These are phyloP conservation scores for Zymoseptoria brevis DNA, from an alignment of 2,329 filamentous ascomycete genomes.

Conservation along the genomic window DNA sequence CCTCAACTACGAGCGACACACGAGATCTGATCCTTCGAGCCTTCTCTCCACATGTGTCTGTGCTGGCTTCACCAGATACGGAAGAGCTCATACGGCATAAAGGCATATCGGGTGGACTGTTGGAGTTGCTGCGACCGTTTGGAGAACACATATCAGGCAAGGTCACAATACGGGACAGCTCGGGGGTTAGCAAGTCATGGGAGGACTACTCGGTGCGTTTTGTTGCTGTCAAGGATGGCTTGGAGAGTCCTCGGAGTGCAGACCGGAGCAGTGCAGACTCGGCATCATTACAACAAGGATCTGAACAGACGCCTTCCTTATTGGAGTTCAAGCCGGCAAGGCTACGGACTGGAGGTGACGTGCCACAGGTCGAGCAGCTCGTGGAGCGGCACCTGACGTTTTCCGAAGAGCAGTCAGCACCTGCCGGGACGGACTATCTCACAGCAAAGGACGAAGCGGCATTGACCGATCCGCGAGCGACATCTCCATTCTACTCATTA, in stretches of 20 bases:
- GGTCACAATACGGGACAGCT: conserved; percentile 82
- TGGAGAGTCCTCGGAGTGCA: conserved; percentile 32
- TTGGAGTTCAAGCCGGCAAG: conserved; percentile 33
- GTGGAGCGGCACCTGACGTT: conserved; percentile 72
- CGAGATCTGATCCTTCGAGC: conserved; percentile 66
- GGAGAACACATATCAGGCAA: conserved; percentile 83
- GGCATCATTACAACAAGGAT: conserved; percentile 18
- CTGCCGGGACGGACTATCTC: conserved; percentile 36
- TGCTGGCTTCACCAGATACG: conserved; percentile 80
- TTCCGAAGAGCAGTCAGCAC: conserved; percentile 51
- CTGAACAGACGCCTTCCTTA: conserved; percentile 18
- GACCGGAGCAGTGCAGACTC: conserved; percentile 34
- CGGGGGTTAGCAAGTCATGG: conserved; percentile 71
- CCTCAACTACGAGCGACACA: conserved; percentile 39
- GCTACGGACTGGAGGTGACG: conserved; percentile 41
- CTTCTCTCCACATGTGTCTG: conserved; percentile 81
- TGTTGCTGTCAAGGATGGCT: conserved; percentile 55
- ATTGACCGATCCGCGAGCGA: conserved; percentile 10
- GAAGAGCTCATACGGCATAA: conserved; percentile 73
- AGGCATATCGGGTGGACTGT: conserved; percentile 72
- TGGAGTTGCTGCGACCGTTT: conserved; percentile 82
- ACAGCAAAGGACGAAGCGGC: conserved; percentile 26
- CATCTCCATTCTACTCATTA: conserved; percentile 64
- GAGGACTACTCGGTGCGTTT: conserved; percentile 91
- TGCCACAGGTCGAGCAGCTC: conserved; percentile 68